Base-by-base conservation (phyloP, 768 basidiomycete species). In the Phlegmacium glaucopus region DNA sequence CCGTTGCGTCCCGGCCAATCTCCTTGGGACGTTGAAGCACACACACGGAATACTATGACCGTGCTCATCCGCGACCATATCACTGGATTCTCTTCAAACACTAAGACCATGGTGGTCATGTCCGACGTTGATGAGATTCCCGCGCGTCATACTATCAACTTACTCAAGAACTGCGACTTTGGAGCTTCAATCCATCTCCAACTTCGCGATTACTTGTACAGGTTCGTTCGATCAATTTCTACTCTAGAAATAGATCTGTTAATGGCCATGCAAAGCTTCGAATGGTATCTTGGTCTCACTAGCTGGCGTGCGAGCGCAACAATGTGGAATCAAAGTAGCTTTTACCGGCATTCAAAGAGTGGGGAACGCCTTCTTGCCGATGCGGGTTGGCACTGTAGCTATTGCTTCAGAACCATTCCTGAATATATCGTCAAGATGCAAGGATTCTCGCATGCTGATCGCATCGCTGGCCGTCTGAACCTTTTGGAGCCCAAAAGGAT, bases 301-400 rank as follows among this genome's bases (percentile, higher is more conserved):
- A 79, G 74, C 61, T 83, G 78, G 80, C 74, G 80, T 41, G 79
- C 81, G 9, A 74, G 72, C 51, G 76, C 74, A 10, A 75, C 78
- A 48, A 64, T 65, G 12, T 79, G 75, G 76, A 63, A 51, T n/a
- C 50, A 59, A n/a, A 55, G 60, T 26, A 69, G 60, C 42, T 71
- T 60, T 47, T 82, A 82, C 56, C 68, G 71, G 25, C 79, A 79
- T 56, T 75, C 74, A 15, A 72, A 76, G 58, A 69, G 71, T 44
- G 66, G 66, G 8, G 70, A 80, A 41, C 57, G 61, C 30, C 63
- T 77, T 8, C 74, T 85, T 29, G 77, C 79, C 16, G 80, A 85
- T 59, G 66, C 80, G n/a, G 83, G 82, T 1, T 85, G 81, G 81
- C 82, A 85, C 55, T 83, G 81, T 65, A 79, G 78, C 47, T 84